A percentile compares a stretch with the other conserved stretches of the same genome.
Conservation (phyloP, 371 early-diverging fungal genomes). For the Smittium culicis region DNA sequence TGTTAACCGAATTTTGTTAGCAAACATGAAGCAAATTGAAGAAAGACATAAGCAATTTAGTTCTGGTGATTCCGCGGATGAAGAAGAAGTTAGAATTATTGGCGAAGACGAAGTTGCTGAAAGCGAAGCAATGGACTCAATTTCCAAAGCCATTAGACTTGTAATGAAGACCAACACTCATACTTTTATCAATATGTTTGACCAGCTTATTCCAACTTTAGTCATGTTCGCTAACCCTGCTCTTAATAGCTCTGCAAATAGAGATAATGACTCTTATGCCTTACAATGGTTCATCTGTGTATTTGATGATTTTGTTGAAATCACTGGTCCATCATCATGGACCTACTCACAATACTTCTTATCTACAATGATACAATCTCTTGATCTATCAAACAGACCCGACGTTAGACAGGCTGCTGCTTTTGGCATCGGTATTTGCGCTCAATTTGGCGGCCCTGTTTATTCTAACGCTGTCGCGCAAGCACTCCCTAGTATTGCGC, state of each 20-base stretch:
- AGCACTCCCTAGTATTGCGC: slow-evolving; percentile 45
- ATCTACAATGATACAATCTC: slow-evolving; percentile 42
- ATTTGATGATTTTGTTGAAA: slow-evolving; percentile 81
- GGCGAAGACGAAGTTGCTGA: slow-evolving; percentile 69
- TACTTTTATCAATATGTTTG: slow-evolving; percentile 64
- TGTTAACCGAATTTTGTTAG: slow-evolving; percentile 50
- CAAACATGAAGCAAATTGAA: slow-evolving; percentile 50
- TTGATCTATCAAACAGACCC: slow-evolving; percentile 40
- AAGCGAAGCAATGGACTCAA: slow-evolving; percentile 60
- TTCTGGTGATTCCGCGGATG: slow-evolving; percentile 60
- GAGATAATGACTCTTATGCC: slow-evolving; percentile 26
- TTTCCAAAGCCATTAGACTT: slow-evolving; percentile 58
- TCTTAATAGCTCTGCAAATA: slow-evolving; percentile 44
- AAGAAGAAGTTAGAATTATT: slow-evolving; percentile 73
- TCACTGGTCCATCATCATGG: slow-evolving; percentile 61
- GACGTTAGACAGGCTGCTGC: slow-evolving; percentile 85
- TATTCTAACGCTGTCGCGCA: slow-evolving; percentile 47
- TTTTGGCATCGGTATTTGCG: slow-evolving; percentile 81
- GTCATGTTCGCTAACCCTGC: slow-evolving; percentile 32
- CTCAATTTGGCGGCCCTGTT: slow-evolving; percentile 63
- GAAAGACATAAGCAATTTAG: slow-evolving; percentile 43
- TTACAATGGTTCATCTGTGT: slow-evolving; percentile 85
- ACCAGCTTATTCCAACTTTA: slow-evolving; percentile 48
- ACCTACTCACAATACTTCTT: slow-evolving; percentile 58
- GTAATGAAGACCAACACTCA: slow-evolving; percentile 54